Base-by-base conservation (phyloP, 2,329 filamentous ascomycete species). In the Camillea tinctor region DNA sequence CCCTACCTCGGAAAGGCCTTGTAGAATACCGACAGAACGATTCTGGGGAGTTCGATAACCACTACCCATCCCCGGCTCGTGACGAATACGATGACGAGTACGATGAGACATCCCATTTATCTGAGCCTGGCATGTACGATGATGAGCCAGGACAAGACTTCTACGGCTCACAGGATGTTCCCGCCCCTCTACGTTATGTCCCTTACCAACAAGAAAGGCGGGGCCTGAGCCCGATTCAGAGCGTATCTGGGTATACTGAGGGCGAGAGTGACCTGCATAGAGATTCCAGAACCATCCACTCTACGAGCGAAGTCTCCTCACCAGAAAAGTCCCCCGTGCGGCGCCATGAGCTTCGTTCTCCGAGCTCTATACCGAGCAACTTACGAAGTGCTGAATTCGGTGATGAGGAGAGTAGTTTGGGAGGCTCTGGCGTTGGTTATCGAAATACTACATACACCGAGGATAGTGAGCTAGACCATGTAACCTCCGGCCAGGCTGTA, bases 221-320 rank as follows among this genome's bases (percentile, higher is more conserved):
- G 50, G 89, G 88, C 11, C 77, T 96, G 54, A 97, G 93, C 71
- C 94, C 94, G 0, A 93, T 96, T 61, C 93, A 95, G 67, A 97
- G 93, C 69, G 91, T 97, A 17, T 94, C 92, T 11, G 95, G 93
- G 63, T 94, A 93, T 69, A 89, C 86, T 3, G 88, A 93, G 68
- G 86, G 87, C 52, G 86, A 86, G 56, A 88, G 81, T 68, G 83
- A 88, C 62, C 77, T 79, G 24, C 81, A 81, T 36, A 84, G 84
- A 54, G 82, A 88, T 60, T 85, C 86, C 1, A 76, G 80, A 59
- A 76, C 83, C 30, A 82, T 82, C 51, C 81, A 80, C 15, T 74
- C 73, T 17, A 74, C 76, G 2, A 79, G 77, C 20, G 83, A 81
- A 1, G 78, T 88, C 24, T 87, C 88, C 1, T 90, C 89, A 1